phyloP scores from a whole-genome alignment of 139 green algal species.

The Eudorina sp. region DNA sequence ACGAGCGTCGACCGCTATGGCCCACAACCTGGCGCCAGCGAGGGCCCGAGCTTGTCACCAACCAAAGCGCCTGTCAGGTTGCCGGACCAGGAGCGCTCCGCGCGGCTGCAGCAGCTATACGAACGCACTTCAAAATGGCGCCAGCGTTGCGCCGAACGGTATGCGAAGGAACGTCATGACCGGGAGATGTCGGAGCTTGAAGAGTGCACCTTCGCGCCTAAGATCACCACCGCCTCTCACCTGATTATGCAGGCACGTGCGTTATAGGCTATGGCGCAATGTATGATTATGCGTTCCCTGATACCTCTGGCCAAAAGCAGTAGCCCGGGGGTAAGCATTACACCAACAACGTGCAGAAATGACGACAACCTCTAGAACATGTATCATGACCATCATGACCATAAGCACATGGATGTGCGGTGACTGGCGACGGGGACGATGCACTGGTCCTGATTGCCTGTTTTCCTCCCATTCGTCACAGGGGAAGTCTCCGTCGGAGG shows the following conservation, averaged over 20 bases:
- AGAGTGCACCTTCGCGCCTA: slow-evolving; percentile 38
- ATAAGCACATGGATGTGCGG: too few species aligned
- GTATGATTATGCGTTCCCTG: too few species aligned
- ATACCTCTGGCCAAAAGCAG: too few species aligned
- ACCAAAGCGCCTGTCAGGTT: not conserved
- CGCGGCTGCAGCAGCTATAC: slow-evolving; percentile 43
- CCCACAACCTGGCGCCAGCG: not conserved
- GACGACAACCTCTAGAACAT: too few species aligned
- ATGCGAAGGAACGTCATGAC: slow-evolving; percentile 7
- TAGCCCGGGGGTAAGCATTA: too few species aligned
- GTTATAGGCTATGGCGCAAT: not conserved
- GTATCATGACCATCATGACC: too few species aligned
- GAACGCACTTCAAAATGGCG: not conserved
- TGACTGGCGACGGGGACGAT: too few species aligned
- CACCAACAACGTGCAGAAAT: too few species aligned
- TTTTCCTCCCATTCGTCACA: not conserved
- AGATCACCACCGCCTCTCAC: slow-evolving; percentile 6
- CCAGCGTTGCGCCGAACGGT: slow-evolving; percentile 3
- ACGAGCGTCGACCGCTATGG: slow-evolving; percentile 11
- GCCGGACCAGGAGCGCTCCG: slow-evolving; percentile 13
- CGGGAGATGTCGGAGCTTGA: not conserved
- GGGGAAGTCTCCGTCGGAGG: slow-evolving; percentile 12
- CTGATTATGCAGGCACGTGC: slow-evolving; percentile 37
- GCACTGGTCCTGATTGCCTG: too few species aligned
- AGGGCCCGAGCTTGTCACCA: not conserved